Evolutionary conservation across 192 early-diverging fungal species (phyloP), one percentile per base, ranked within the genome.

Genomic region (Backusella liffmaniae): DNA sequence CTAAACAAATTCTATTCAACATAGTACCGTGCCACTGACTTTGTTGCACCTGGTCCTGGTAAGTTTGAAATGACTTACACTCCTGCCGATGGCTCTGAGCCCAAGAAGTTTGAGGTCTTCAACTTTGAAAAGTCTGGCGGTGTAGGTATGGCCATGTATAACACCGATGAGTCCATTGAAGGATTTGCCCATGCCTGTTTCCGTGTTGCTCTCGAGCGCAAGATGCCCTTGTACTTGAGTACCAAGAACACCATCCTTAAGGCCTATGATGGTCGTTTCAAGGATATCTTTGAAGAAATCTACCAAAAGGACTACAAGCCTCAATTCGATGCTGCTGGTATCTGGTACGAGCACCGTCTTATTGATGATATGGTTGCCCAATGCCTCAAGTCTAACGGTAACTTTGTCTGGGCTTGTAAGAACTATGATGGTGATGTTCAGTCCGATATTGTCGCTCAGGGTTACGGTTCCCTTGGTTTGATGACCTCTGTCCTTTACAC

Each of bases 281-380:
- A 99, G 89, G 95, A 98, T 85, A 98, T 99, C 80, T 99, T 99
- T 84, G 83, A 92, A 49, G 89, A 89, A 73, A 90, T 98, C 72
- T 99, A 97, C 85, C 93, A 96, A 66, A 79, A 44, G 77, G 86
- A 93, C 77, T 98, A 96, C 90, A 90, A 91, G 84, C 78, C 85
- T 51, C 83, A 94, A 78, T 98, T 96, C 77, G 92, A 97, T 78
- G 86, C 81, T 32, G 81, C 81, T n/a, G 89, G 89, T 62, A 97
- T 99, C 84, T 99, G 95, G 95, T 99, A 99, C 80, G 96, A 98
- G 84, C 97, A 99, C 84, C 92, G 97, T 67, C 86, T 99, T 37
- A 97, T 99, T 77, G 97, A 99, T 85, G 97, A 99, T 82, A 98
- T 98, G 96, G 96, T 97, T 83, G 97, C 97, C 6, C 96, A 99